These are phyloP conservation scores for Tylopilus sp. DNA, from an alignment of 768 basidiomycete species.

Conservation along the genomic window DNA sequence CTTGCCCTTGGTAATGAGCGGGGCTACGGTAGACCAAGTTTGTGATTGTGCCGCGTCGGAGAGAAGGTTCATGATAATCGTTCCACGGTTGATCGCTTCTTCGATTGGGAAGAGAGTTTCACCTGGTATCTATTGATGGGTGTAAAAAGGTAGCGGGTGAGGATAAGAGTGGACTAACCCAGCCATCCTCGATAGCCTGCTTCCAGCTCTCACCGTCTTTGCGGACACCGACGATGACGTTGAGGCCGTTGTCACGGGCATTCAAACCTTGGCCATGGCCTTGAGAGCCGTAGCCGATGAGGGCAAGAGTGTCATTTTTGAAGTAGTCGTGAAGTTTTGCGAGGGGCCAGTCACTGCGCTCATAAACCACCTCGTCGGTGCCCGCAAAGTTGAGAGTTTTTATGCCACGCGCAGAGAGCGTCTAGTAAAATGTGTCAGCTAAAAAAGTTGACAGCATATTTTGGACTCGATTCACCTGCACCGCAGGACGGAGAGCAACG, in stretches of 20 bases:
- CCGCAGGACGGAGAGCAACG: conserved; percentile 20
- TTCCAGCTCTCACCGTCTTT: conserved; percentile 96
- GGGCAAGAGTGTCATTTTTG: conserved; percentile 98
- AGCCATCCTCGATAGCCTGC: conserved; percentile 93
- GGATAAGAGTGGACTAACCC: conserved; percentile 52
- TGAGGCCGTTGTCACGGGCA: conserved; percentile 97
- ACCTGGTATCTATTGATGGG: conserved; percentile 68
- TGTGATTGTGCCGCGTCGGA: conserved; percentile 99
- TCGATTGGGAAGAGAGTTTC: conserved; percentile 98
- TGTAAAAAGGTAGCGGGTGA: not conserved
- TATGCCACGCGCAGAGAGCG: conserved; percentile 63
- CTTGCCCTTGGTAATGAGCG: conserved; percentile 99
- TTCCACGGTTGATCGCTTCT: conserved; percentile 92
- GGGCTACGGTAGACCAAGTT: conserved; percentile 86
- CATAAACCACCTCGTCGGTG: conserved; percentile 89
- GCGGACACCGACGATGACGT: conserved; percentile 98
- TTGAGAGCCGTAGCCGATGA: conserved; percentile 99
- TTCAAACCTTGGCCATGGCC: conserved; percentile 99
- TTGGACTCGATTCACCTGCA: conserved; percentile 33
- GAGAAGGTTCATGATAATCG: conserved; percentile 99
- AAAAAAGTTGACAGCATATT: conserved; percentile 4
- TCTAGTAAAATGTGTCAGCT: conserved; percentile 29
- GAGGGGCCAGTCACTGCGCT: conserved; percentile 96
- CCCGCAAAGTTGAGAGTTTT: conserved; percentile 98
- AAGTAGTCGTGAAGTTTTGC: conserved; percentile 99